Evolutionary conservation across 176 grass and related monocot genomes (phyloP), one percentile per base, ranked within the genome.

Genomic region (Hyparrhenia diplandra): DNA sequence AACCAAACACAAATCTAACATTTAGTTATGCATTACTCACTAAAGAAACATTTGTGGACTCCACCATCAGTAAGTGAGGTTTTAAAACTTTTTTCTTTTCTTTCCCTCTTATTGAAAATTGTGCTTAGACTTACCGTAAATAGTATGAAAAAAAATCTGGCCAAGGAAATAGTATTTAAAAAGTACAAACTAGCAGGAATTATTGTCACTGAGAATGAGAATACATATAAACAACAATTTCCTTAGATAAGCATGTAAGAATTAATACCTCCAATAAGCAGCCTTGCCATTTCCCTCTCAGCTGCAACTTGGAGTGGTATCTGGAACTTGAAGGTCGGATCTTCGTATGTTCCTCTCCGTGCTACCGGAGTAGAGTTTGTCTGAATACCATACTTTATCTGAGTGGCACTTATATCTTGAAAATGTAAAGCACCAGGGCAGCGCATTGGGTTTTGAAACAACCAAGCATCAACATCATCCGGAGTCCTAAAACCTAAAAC

Each of bases 241-340:
- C 11, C 35, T 1, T 59, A 69, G 61, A 75, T 47, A 27, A 79
- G 25, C 45, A 71, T 24, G 25, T n/a, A 87, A 70, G 31, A 67
- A 27, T 27, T 82, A 83, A 60, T 89, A 98, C 92, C 95, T 89
- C 92, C 88, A 52, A 98, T 91, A 25, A 98, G 83, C n/a, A 89
- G 86, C 75, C 96, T 98, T 54, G 96, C 92, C 78, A 98, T 98
- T 89, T 98, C 96, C 20, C 92, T 89, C 84, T 98, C 96, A 39
- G 92, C 96, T 37, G 96, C 96, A 89, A 98, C 71, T 90, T 98
- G 96, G 89, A 98, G 92, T 3, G 96, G 96, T 81, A 98, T 93
- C 83, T 98, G 92, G 78, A 95, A 98, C 77, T 98, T 98, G 84
- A 98, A 95, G 18, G 96, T 93, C 32, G 96, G 96, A 42, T 98